Evolutionary conservation across 331 rosid genomes (phyloP), one percentile per base, ranked within the genome.

Genomic region (Pyrus hybrid): DNA sequence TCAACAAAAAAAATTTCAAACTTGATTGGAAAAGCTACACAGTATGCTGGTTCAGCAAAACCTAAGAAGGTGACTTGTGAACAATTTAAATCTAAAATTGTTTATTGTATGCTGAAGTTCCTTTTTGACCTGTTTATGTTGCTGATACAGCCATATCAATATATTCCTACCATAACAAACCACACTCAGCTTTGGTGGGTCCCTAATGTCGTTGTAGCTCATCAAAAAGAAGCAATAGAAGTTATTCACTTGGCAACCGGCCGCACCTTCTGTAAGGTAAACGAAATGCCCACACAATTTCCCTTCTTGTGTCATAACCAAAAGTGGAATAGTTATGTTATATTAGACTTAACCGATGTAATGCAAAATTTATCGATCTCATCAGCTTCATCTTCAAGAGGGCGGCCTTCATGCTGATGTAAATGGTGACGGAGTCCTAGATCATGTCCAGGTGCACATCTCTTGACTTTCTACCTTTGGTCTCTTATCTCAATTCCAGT

Each of bases 331-430:
- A 30, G 74, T 76, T 68, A 49, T 79, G 37, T 53, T 73, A 51
- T 61, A 7, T 16, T 37, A 37, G 45, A 37, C 22, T 37, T 62
- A 74, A 66, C 63, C 56, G 22, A 54, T 73, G 5, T 67, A 64
- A 83, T 79, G 76, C 68, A 60, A 80, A 75, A 60, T 79, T 75
- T 62, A 41, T 85, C 77, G 69, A 70, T 85, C 51, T 76, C 56
- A 8, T 63, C 97, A 95, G 99, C 93, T 95, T 66, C 97, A 89
- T 84, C 99, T 95, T 79, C 97, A 81, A 86, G 98, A 95, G 70
- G 98, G 98, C 56, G 99, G 99, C 82, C 96, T 95, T 72, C 99
- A 95, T 80, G 99, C 99, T 74, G 98, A 95, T 86, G 79, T 95
- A 76, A 95, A 95, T 79, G 98, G 99, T 4, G 99, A 95, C 58